A percentile compares a stretch with the other conserved stretches of the same genome.
These are phyloP conservation scores for Azolla pinnata DNA, from an alignment of 75 land plant genomes.

Conservation along the genomic window DNA sequence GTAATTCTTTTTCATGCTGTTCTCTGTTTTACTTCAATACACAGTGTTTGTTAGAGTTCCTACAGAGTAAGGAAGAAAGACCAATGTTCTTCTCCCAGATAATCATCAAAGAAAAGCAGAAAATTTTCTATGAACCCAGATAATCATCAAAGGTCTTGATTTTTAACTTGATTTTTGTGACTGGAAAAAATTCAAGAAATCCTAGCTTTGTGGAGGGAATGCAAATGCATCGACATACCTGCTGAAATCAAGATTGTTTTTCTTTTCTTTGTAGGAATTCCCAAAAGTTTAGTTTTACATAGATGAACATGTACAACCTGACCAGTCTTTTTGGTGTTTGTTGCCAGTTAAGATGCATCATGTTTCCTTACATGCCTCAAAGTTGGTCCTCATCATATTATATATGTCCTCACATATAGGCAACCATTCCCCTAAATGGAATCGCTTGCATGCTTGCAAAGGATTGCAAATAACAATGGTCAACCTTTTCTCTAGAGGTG, in stretches of 20 bases:
- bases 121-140: too few species aligned
- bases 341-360: background rate
- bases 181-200: background rate
- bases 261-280: background rate
- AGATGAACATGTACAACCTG: background rate
- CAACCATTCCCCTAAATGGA: too few species aligned
- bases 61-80: background rate
- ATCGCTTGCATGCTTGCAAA: too few species aligned
- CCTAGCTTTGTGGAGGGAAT: too few species aligned
- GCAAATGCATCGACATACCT: too few species aligned
- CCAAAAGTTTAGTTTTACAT: background rate
- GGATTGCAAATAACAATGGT: too few species aligned
- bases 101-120: background rate
- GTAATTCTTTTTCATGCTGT: background rate
- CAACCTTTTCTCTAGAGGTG: too few species aligned
- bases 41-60: background rate
- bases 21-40: background rate
- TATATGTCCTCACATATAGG: too few species aligned
- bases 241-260: background rate
- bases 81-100: background rate
- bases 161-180: background rate
- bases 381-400: too few species aligned
- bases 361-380: background rate
- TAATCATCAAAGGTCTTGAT: too few species aligned
- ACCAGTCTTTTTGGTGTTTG: background rate